Base-by-base conservation (phyloP, 495 filamentous ascomycete species). In the Trichoderma reesei region DNA sequence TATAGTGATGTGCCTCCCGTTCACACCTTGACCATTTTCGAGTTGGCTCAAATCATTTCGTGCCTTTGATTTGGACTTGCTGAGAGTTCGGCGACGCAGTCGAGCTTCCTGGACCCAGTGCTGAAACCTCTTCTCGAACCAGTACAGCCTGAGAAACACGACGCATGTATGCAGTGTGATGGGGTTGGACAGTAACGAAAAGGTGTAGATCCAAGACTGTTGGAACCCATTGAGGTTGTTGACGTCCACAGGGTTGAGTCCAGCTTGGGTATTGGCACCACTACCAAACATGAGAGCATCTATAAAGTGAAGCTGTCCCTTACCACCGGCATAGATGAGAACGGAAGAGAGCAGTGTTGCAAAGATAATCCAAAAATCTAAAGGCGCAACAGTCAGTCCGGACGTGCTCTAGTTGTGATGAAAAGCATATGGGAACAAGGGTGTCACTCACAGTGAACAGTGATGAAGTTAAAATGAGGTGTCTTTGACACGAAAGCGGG, bases 121-220 rank as follows among this genome's bases (percentile, higher is more conserved):
- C 72, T 91, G 85, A 68, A 98, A 96, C 3, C 91, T 84, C 71
- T 92, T 96, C 76, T 98, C 92, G 69, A 98, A 98, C 93, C 92
- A 98, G 75, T 96, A 96, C 5, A 98, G 77, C 3, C 94, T 89
- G 26, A 98, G 78, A 68, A 95, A 95, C 0, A 98, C 93, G 37
- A 98, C 88, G 38, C 84, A 87, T 7, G 87, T 82, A 72, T 96
- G 85, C 74, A 98, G 93, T 63, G 90, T 88, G 65, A 98, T 96
- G 3, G 94, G 94, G 54, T 91, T 98, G 39, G 88, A 84, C 31
- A 92, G 67, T 80, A 90, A 85, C 1, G 88, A 75, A 26, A 90
- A 74, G 39, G 90, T 69, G 63, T 88, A 92, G n/a, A 93, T 70
- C 38, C 88, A 74, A 10, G 90, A 67, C 71, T 88, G 94, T 70